Percentiles rank a stretch among this genome's conserved stretches.
These are phyloP conservation scores for Pythium plurisporium DNA, from an alignment of 352 stramenopile genomes.

Conservation along the genomic window DNA sequence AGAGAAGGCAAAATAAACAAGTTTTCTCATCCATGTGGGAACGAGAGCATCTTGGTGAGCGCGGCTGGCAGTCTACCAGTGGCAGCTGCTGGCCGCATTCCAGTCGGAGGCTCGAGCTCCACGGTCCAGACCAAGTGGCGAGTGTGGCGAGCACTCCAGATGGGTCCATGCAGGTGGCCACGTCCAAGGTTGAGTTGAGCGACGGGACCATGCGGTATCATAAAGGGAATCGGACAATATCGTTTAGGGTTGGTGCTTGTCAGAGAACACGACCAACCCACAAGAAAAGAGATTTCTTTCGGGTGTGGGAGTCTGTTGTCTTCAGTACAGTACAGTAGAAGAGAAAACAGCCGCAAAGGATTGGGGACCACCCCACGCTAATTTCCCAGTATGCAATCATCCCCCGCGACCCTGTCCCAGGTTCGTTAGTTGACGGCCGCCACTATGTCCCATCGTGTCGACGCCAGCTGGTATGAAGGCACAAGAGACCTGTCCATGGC, in stretches of 20 bases:
- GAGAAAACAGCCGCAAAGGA: neutral
- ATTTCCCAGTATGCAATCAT: neutral
- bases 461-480: conserved; percentile 8
- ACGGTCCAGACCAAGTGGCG: no score
- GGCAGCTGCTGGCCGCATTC: neutral
- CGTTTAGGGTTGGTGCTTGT: no score
- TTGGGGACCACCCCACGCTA: neutral
- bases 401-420: neutral
- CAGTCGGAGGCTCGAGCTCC: no score
- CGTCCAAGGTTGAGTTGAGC: no score
- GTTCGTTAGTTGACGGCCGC: neutral
- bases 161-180: no score
- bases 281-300: neutral
- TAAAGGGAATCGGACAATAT: no score
- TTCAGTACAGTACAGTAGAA: conserved; percentile 12
- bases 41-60: neutral
- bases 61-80: no score
- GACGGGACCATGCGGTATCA: no score
- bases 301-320: conserved; percentile 8
- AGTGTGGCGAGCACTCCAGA: no score
- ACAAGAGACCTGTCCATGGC: neutral
- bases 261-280: no score
- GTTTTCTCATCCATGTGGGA: no score
- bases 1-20: no score
- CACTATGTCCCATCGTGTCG: neutral